Percentiles rank a stretch among this genome's conserved stretches.
Evolutionary conservation across 768 basidiomycete species (phyloP).

Genomic region (Clitopilus passeckerianus): DNA sequence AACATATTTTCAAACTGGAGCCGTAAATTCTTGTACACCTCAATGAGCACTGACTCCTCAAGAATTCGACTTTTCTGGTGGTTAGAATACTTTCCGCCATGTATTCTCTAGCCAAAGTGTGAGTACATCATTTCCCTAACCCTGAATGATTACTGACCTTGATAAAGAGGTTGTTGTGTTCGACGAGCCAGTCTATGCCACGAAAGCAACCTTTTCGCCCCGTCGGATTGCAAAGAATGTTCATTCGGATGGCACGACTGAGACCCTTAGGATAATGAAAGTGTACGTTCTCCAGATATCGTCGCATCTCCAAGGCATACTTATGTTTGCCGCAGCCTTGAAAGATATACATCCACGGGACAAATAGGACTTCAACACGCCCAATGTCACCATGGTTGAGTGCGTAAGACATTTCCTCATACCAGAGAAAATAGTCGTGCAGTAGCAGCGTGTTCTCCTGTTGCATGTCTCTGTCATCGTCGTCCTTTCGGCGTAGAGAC

Average conservation of each 20-base stretch:
- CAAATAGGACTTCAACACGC: slow-evolving; percentile 1
- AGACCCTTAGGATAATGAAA: slow-evolving; percentile 9
- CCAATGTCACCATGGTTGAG: slow-evolving; percentile 14
- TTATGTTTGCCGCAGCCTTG: slow-evolving; percentile 11
- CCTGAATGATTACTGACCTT: slow-evolving; percentile 22
- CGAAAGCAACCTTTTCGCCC: slow-evolving; percentile 23
- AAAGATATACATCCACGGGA: slow-evolving; percentile 12
- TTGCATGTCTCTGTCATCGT: slow-evolving; percentile 19
- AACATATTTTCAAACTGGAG: slow-evolving; percentile 20
- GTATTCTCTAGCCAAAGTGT: slow-evolving; percentile 17
- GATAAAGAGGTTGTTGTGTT: slow-evolving; percentile 37
- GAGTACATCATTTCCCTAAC: neutral
- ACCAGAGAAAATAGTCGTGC: slow-evolving; percentile 30
- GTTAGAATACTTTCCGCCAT: slow-evolving; percentile 29
- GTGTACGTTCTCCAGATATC: slow-evolving; percentile 9
- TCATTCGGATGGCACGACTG: slow-evolving; percentile 18
- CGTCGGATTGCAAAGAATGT: slow-evolving; percentile 30
- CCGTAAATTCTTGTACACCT: slow-evolving; percentile 23
- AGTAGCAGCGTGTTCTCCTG: slow-evolving; percentile 25
- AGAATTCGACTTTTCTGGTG: slow-evolving; percentile 23
- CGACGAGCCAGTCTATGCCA: slow-evolving; percentile 33
- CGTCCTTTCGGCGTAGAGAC: neutral
- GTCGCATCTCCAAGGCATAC: slow-evolving; percentile 10
- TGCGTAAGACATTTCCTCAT: slow-evolving; percentile 30
- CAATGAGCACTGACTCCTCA: slow-evolving; percentile 26